These are phyloP conservation scores for Azolla pinnata DNA, from an alignment of 75 land plant species.

Conservation along the genomic window DNA sequence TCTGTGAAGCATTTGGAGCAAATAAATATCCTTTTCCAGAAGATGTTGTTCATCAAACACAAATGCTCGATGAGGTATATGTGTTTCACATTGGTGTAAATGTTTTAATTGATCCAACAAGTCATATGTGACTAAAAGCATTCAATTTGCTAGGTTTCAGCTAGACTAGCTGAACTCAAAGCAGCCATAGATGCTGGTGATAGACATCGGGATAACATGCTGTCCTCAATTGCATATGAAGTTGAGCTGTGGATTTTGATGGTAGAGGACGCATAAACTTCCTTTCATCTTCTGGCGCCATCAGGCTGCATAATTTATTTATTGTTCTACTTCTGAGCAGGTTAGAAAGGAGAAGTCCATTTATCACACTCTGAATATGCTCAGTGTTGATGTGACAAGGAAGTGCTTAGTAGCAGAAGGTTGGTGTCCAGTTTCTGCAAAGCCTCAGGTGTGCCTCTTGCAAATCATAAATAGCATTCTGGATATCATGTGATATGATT, in stretches of 20 bases:
- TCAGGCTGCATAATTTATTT: not conserved
- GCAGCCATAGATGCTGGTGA: conserved; percentile 87
- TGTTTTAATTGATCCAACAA: not conserved
- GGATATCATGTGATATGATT: not conserved
- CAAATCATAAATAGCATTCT: not conserved
- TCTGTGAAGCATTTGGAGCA: conserved; percentile 97
- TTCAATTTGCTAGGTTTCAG: conserved; percentile 42
- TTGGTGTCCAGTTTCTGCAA: conserved; percentile 83
- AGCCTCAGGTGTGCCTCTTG: conserved; percentile 37
- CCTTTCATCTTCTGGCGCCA: not conserved
- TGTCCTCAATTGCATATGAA: conserved; percentile 49
- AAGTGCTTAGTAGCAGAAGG: conserved; percentile 97
- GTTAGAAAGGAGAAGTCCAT: conserved; percentile 90
- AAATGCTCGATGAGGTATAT: conserved; percentile 69
- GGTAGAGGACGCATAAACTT: conserved; percentile 27
- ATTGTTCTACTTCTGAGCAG: conserved; percentile 23
- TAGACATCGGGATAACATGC: conserved; percentile 66
- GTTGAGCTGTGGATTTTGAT: conserved; percentile 57
- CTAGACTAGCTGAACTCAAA: conserved; percentile 73
- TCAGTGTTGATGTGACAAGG: conserved; percentile 93
- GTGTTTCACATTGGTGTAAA: no score
- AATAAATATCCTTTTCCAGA: conserved; percentile 96
- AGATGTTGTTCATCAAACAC: conserved; percentile 58
- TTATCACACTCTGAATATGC: conserved; percentile 86
- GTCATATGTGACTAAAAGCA: no score